phyloP scores from a whole-genome alignment of 306 rosid genomes.

The Prinsepia uniflora region DNA sequence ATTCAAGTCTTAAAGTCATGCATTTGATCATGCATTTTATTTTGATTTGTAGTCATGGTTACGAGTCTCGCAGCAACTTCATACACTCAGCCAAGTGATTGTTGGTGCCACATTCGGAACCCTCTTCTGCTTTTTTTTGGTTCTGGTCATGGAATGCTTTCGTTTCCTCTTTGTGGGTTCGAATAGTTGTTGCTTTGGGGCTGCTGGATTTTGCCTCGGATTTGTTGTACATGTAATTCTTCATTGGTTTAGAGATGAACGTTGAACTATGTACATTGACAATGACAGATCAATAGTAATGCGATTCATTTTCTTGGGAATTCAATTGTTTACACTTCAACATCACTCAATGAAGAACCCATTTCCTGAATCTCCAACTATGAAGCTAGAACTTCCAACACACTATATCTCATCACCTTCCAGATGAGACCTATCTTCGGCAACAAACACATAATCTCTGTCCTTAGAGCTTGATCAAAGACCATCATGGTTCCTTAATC shows the following conservation, averaged over 20 bases:
- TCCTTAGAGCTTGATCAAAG: conserved; percentile 62
- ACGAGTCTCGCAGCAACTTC: too few relatives aligned
- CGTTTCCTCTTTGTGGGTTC: conserved; percentile 48
- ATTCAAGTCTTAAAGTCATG: not conserved
- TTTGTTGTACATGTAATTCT: conserved; percentile 45
- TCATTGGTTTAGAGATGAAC: too few relatives aligned
- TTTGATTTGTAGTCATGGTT: too few relatives aligned
- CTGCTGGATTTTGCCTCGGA: conserved; percentile 56
- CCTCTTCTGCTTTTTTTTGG: conserved; percentile 48
- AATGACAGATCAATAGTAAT: too few relatives aligned
- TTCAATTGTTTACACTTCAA: conserved; percentile 36
- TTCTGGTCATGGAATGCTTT: conserved; percentile 62
- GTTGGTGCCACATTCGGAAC: conserved; percentile 73
- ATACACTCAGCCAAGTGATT: too few relatives aligned
- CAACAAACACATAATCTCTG: conserved; percentile 48
- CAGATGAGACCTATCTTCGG: conserved; percentile 59
- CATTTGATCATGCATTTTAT: too few relatives aligned
- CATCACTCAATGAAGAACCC: conserved; percentile 27
- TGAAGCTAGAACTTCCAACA: conserved; percentile 47
- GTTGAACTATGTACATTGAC: too few relatives aligned
- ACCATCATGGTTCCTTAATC: conserved; percentile 84
- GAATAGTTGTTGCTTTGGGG: conserved; percentile 42
- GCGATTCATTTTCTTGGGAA: too few relatives aligned
- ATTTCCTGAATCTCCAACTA: conserved; percentile 35
- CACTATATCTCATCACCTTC: conserved; percentile 44